Percentiles rank a stretch among this genome's conserved stretches.
Evolutionary conservation across 306 rosid species (phyloP).

Genomic region (Cicer chorassanicum): DNA sequence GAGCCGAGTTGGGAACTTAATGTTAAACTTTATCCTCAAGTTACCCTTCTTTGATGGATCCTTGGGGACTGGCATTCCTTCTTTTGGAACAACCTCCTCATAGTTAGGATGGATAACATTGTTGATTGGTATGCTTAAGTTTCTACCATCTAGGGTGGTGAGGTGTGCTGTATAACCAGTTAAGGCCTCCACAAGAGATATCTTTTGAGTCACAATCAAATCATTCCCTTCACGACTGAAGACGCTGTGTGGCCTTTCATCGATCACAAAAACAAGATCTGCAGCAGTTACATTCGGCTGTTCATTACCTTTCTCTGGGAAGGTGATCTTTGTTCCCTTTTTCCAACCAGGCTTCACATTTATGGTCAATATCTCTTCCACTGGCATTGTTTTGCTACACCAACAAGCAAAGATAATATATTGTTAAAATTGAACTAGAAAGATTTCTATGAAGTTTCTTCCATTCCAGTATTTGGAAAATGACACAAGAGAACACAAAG

Average conservation of each 20-base stretch:
- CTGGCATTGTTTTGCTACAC: slow-evolving; percentile 53
- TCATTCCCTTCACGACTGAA: slow-evolving; percentile 63
- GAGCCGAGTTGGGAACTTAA: slow-evolving; percentile 63
- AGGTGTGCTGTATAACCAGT: slow-evolving; percentile 64
- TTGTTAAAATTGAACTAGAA: not conserved
- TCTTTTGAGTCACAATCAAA: slow-evolving; percentile 52
- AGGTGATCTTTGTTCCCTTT: slow-evolving; percentile 73
- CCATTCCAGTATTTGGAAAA: not conserved
- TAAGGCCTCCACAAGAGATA: slow-evolving; percentile 61
- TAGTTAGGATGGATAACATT: slow-evolving; percentile 61
- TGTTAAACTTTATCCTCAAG: slow-evolving; percentile 64
- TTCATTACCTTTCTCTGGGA: slow-evolving; percentile 67
- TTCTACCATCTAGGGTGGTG: slow-evolving; percentile 63
- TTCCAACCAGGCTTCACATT: slow-evolving; percentile 71
- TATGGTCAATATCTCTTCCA: slow-evolving; percentile 67
- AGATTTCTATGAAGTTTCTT: not conserved
- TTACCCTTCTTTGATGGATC: slow-evolving; percentile 67
- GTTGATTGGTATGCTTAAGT: slow-evolving; percentile 54
- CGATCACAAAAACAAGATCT: slow-evolving; percentile 61
- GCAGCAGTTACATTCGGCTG: slow-evolving; percentile 54
- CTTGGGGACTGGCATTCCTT: slow-evolving; percentile 70
- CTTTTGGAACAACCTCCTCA: slow-evolving; percentile 62
- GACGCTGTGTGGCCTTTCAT: slow-evolving; percentile 58
- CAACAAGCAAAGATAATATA: not conserved
- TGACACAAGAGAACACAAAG: not conserved